phyloP scores from a whole-genome alignment of 1,139 yeast species.

The Wickerhamomyces sp. region DNA sequence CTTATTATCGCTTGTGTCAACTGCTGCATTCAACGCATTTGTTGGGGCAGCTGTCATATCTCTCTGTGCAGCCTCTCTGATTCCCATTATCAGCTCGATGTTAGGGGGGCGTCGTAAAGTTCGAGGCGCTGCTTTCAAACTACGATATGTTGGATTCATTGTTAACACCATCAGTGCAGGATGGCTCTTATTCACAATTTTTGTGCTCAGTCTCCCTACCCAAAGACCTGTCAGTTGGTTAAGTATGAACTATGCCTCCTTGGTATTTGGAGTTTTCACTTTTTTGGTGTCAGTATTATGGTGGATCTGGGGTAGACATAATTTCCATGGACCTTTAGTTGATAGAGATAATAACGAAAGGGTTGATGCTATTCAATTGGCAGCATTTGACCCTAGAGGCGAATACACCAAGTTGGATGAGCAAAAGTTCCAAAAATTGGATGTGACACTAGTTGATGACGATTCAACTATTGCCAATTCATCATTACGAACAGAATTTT shows the following conservation, averaged over 20 bases:
- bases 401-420: conserved; percentile 20
- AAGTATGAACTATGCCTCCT: conserved; percentile 73
- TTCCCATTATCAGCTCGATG: conserved; percentile 65
- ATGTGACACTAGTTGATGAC: conserved; percentile 11
- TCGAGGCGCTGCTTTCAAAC: conserved; percentile 66
- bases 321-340: conserved; percentile 62
- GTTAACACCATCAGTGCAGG: conserved; percentile 55
- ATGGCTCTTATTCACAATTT: conserved; percentile 58
- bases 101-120: conserved; percentile 59
- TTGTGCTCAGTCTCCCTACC: conserved; percentile 71
- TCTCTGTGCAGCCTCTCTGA: conserved; percentile 69
- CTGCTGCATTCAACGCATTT: conserved; percentile 79
- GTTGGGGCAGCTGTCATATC: conserved; percentile 84
- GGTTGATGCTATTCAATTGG: conserved; percentile 15
- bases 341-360: conserved; percentile 43
- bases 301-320: conserved; percentile 52
- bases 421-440: conserved; percentile 18
- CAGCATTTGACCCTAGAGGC: conserved; percentile 10
- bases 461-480: conserved; percentile 2
- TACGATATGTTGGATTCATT: conserved; percentile 62
- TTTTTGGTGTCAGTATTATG: conserved; percentile 47
- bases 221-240: conserved; percentile 57
- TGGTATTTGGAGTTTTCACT: conserved; percentile 50
- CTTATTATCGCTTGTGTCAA: conserved; percentile 60
- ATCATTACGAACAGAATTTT: neutral